Evolutionary conservation across 2,329 filamentous ascomycete species (phyloP), one percentile per base, ranked within the genome.

Genomic region (Sporothrix phasma): DNA sequence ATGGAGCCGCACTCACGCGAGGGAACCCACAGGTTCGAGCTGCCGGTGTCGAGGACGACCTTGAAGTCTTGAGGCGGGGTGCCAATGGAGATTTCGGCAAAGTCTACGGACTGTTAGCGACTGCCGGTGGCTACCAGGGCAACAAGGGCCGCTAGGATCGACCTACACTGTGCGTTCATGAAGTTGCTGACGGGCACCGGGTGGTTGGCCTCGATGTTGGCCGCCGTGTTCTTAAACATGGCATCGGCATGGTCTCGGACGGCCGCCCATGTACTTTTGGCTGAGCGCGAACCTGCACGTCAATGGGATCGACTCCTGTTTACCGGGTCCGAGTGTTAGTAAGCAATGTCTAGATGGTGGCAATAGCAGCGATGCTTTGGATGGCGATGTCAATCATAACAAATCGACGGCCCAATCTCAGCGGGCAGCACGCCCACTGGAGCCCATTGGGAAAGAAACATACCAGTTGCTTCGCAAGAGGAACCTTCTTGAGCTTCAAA

Each of bases 11-110:
- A 99, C 74, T 91, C 83, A 64, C 85, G 81, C 26, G 92, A 96
- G 45, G 95, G 95, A 66, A 99, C 92, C 95, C 95, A 99, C 68
- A 99, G 85, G 82, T 99, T 99, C 76, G 94, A 97, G 83, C 92
- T 97, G 72, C 94, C 94, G 31, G 94, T 99, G 77, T 99, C 94
- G 69, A 99, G 88, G 69, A 99, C 89, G 70, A 99, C 95, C 85
- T 99, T 99, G 87, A 99, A 99, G 70, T 80, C 83, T 81, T 99
- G 94, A 39, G 94, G 88, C 69, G 94, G 94, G 58, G 88, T 93
- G 69, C 94, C 94, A 75, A 99, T 85, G 71, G 86, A 84, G 76
- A 99, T 97, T 77, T 97, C 92, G 70, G 93, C 95, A 85, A 96
- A 99, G 83, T 99, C 92, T 95, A 67, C 1, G 7, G 8, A 6